Evolutionary conservation across 1,139 yeast species (phyloP).

Genomic region (Saccharomyces hybrid): DNA sequence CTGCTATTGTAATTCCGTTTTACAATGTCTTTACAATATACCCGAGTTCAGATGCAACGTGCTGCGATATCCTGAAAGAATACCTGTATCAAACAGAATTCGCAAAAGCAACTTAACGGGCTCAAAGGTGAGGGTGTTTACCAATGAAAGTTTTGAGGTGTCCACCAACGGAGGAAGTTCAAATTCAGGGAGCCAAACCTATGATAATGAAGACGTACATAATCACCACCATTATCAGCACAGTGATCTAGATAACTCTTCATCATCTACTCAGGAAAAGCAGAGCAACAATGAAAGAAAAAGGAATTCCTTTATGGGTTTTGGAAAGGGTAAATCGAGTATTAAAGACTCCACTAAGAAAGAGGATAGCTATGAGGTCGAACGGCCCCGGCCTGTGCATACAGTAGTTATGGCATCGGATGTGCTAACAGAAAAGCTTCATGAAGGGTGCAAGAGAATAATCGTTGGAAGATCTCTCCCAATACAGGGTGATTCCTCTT

Average conservation of each 20-base stretch:
- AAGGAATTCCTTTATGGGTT: conserved; percentile 23
- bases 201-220: conserved; percentile 1
- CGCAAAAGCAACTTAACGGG: conserved; percentile 30
- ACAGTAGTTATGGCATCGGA: conserved; percentile 22
- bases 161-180: not conserved
- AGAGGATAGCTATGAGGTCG: not conserved
- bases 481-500: not conserved
- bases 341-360: conserved; percentile 9
- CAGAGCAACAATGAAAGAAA: conserved; percentile 12
- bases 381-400: conserved; percentile 11
- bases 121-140: conserved; percentile 40
- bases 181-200: not conserved
- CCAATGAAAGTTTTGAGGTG: conserved; percentile 29
- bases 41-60: conserved; percentile 56
- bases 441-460: conserved; percentile 21
- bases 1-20: no score
- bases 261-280: conserved; percentile 3
- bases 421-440: conserved; percentile 24
- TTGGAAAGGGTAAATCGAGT: conserved; percentile 9
- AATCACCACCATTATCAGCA: not conserved
- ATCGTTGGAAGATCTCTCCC: conserved; percentile 24
- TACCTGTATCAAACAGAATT: not conserved
- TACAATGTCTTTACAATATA: no score
- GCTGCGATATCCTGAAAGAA: conserved; percentile 38
- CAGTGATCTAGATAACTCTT: not conserved